Evolutionary conservation across 1,284 basidiomycete species (phyloP), one percentile per base, ranked within the genome.

Genomic region (Hemileccinum hortonii): DNA sequence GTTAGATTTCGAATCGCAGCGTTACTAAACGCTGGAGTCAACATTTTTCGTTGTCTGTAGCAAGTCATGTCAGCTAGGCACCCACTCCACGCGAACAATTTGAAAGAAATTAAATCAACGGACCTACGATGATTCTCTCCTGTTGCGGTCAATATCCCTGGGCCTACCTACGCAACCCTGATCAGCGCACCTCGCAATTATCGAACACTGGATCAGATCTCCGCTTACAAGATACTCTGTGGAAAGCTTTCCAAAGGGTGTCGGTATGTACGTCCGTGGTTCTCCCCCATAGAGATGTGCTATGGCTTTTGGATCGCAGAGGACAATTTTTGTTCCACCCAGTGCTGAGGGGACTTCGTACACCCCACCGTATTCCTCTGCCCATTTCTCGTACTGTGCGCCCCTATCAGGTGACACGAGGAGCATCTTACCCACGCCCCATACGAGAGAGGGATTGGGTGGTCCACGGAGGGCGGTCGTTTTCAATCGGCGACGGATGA

Each of bases 301-400:
- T 32, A 79, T 66, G 0, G 82, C 83, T 58, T 77, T 81, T 0
- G 81, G 77, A 57, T 85, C 83, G 38, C 72, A 73, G 11, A 85
- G 65, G 4, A 81, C 61, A 18, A 83, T 65, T 19, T 63, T 64
- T 7, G 56, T 70, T 0, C 63, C 58, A 0, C 80, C 80, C 18
- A 84, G 61, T 0, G 65, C 56, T 0, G 61, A 59, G 1, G 80
- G 73, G 19, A 81, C 55, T 39, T 67, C 58, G 56, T 71, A 83
- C 0, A 74, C 78, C 6, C 72, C 62, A 6, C 83, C 82, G 42
- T 81, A 82, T 47, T 78, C 63, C 10, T 67, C 61, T 0, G 71
- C 71, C 74, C 73, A 46, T 16, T 58, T 53, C 50, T 73, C 72
- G 51, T 62, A 24, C 24, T 24, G 24, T 24, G 24, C 24, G 4